phyloP scores from a whole-genome alignment of 768 basidiomycete species.

The Agaricus subrufescens region DNA sequence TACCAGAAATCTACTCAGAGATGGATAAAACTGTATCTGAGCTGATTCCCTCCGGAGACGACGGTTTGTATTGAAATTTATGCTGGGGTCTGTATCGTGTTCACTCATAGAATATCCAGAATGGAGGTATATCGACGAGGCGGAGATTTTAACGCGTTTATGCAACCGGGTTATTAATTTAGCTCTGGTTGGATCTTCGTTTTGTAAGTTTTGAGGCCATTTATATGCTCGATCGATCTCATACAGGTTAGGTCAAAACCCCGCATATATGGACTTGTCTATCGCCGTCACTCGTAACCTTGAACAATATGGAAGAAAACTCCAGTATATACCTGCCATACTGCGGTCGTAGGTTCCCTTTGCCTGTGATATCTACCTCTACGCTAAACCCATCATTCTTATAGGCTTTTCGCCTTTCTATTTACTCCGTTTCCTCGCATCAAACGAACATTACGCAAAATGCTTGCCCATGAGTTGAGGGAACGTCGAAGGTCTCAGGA shows the following conservation, averaged over 20 bases:
- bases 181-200: slow-evolving; percentile 8
- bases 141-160: slow-evolving; percentile 1
- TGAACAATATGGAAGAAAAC: background rate
- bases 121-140: slow-evolving; percentile 15
- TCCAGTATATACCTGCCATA: background rate
- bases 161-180: slow-evolving; percentile 8
- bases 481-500: background rate
- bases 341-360: slow-evolving; percentile 4
- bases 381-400: background rate
- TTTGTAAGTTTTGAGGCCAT: background rate
- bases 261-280: background rate
- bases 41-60: background rate
- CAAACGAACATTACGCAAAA: background rate
- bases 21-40: background rate
- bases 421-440: slow-evolving; percentile 1
- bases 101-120: background rate
- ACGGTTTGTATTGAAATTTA: background rate
- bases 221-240: background rate
- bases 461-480: background rate
- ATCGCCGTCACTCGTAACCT: background rate
- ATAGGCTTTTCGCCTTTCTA: slow-evolving; percentile 1
- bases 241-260: background rate
- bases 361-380: background rate
- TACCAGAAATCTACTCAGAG: background rate
- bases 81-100: background rate